Evolutionary conservation across 2,329 filamentous ascomycete genomes (phyloP).

Genomic region (Periconia digitata): DNA sequence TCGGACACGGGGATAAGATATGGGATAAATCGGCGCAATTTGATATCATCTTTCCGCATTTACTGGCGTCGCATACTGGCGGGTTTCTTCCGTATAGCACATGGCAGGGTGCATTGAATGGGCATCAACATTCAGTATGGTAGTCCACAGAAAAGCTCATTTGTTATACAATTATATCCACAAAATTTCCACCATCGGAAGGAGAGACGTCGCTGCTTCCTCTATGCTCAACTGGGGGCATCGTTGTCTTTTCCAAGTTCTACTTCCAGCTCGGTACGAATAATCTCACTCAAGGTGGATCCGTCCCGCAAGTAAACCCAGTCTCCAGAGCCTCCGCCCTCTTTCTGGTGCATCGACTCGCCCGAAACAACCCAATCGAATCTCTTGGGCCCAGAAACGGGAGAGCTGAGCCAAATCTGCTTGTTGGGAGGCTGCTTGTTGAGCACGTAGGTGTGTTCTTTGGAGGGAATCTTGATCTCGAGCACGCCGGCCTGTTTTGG

Average conservation of each 20-base stretch:
- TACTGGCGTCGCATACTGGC: conserved; percentile 15
- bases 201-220: background rate
- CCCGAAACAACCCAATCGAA: conserved; percentile 83
- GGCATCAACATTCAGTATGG: background rate
- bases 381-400: conserved; percentile 86
- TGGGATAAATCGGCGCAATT: too few relatives aligned
- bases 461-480: conserved; percentile 67
- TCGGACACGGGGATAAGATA: too few relatives aligned
- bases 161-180: background rate
- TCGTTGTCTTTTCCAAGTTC: conserved; percentile 44
- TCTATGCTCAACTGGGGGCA: conserved; percentile 26
- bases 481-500: conserved; percentile 77
- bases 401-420: conserved; percentile 95
- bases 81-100: background rate
- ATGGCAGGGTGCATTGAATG: too few relatives aligned
- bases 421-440: conserved; percentile 99
- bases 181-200: background rate
- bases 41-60: too few relatives aligned
- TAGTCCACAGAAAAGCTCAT: background rate
- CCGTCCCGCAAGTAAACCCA: conserved; percentile 91
- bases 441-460: conserved; percentile 80
- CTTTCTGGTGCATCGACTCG: conserved; percentile 76
- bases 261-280: conserved; percentile 76
- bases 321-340: conserved; percentile 69
- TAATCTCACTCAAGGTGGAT: conserved; percentile 69